Conservation (phyloP, 768 basidiomycete genomes). For the Clitopilus hobsonii region DNA sequence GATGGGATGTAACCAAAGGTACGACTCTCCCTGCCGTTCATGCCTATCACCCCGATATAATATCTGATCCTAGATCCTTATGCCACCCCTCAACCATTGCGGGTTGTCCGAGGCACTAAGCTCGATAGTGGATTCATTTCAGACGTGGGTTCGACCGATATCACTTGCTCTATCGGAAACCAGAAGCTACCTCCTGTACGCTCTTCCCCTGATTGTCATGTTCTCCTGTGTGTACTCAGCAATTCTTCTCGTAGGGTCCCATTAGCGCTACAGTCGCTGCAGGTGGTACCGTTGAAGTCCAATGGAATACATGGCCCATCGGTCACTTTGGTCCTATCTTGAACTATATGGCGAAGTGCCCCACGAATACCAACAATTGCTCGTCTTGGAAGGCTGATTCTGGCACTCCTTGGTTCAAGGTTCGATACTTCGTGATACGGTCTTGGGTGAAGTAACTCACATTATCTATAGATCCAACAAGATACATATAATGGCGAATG, state of each 20-base stretch:
- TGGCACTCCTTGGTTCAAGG: slow-evolving; percentile 37
- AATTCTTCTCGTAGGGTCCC: slow-evolving; percentile 22
- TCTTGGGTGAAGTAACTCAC: not conserved
- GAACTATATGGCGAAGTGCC: slow-evolving; percentile 35
- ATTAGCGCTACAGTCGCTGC: slow-evolving; percentile 30
- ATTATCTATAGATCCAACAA: slow-evolving; percentile 26
- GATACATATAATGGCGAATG: slow-evolving; percentile 29
- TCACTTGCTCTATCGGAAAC: slow-evolving; percentile 33
- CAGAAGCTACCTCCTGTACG: slow-evolving; percentile 27
- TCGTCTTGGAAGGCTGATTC: slow-evolving; percentile 29
- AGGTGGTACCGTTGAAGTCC: slow-evolving; percentile 25
- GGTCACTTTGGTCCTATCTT: slow-evolving; percentile 33
- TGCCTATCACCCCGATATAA: too few species aligned
- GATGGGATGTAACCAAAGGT: slow-evolving; percentile 4
- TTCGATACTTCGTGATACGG: slow-evolving; percentile 1
- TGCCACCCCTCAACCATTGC: slow-evolving; percentile 14
- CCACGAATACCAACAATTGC: slow-evolving; percentile 21
- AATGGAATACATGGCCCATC: slow-evolving; percentile 36
- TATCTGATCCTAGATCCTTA: not conserved
- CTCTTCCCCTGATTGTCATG: not conserved
- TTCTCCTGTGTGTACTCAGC: not conserved
- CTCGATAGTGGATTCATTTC: slow-evolving; percentile 28
- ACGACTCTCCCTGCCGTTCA: not conserved
- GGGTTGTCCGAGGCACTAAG: slow-evolving; percentile 28
- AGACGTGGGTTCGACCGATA: slow-evolving; percentile 23